Evolutionary conservation across 257 asterid species (phyloP).

Genomic region (Solanum bulbocastanum): DNA sequence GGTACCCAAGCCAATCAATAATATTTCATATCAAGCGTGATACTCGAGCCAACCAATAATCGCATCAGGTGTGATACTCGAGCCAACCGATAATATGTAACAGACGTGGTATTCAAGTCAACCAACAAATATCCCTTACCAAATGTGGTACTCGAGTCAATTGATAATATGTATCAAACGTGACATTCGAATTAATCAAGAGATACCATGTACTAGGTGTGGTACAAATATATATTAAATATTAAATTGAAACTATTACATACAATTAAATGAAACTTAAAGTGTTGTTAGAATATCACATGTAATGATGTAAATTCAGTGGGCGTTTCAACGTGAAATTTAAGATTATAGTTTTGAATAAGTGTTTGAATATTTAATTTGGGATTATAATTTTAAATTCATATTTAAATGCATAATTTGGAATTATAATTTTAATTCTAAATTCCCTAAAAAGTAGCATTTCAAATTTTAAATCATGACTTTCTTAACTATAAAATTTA

Average conservation of each 20-base stretch:
- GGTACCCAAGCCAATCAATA: neutral
- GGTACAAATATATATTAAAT: neutral
- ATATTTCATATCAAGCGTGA: too few species aligned
- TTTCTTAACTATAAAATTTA: too few species aligned
- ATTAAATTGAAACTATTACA: neutral
- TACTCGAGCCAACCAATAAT: too few species aligned
- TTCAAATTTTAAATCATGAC: neutral
- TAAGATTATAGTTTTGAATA: neutral
- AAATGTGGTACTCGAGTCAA: too few species aligned
- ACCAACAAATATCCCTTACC: too few species aligned
- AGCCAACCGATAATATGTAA: too few species aligned
- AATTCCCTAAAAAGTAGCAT: neutral
- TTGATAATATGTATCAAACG: too few species aligned
- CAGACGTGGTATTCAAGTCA: accelerated
- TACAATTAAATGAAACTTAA: neutral
- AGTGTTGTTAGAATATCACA: neutral
- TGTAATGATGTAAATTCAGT: neutral
- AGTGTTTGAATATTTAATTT: neutral
- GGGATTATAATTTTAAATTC: neutral
- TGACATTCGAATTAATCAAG: too few species aligned
- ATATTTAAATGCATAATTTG: neutral
- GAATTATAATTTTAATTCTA: neutral
- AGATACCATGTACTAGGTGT: too few species aligned
- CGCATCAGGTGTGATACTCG: too few species aligned
- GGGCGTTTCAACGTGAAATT: neutral